phyloP scores from a whole-genome alignment of 371 early-diverging fungal genomes.

The Dentiscutata heterogama region DNA sequence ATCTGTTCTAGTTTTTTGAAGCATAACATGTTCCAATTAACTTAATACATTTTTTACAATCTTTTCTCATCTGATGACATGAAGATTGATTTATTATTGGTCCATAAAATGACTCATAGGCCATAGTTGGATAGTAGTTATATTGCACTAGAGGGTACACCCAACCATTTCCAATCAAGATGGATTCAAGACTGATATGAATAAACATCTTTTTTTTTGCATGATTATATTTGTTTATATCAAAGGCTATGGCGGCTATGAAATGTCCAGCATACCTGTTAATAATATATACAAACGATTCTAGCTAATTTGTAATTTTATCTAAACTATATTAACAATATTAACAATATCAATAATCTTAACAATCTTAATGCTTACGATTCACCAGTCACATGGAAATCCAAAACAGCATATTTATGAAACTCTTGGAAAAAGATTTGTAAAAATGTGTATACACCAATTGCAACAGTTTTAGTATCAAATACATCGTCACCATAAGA shows the following conservation, averaged over 20 bases:
- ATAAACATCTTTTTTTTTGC: conserved; percentile 54
- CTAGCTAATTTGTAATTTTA: not conserved
- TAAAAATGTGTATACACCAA: conserved; percentile 83
- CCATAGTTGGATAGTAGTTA: conserved; percentile 89
- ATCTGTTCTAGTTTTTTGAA: conserved; percentile 69
- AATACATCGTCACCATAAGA: conserved; percentile 72
- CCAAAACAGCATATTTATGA: conserved; percentile 63
- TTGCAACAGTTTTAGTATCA: conserved; percentile 67
- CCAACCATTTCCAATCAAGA: conserved; percentile 93
- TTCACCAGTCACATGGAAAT: conserved; percentile 82
- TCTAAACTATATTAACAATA: too few relatives aligned
- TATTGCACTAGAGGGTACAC: conserved; percentile 92
- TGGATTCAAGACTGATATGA: conserved; percentile 76
- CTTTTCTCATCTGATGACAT: conserved; percentile 78
- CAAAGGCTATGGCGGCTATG: conserved; percentile 77
- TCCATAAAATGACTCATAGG: conserved; percentile 83
- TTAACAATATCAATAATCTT: not conserved
- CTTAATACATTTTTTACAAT: conserved; percentile 77
- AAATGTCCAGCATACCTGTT: conserved; percentile 50
- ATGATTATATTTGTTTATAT: conserved; percentile 74
- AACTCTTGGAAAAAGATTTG: conserved; percentile 72
- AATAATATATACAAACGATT: not conserved
- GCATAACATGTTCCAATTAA: conserved; percentile 89
- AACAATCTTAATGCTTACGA: conserved; percentile 60
- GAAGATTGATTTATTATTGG: conserved; percentile 71